Percentiles rank a stretch among this genome's conserved stretches.
phyloP scores from a whole-genome alignment of 1,139 yeast genomes.

The Pichia sp. region DNA sequence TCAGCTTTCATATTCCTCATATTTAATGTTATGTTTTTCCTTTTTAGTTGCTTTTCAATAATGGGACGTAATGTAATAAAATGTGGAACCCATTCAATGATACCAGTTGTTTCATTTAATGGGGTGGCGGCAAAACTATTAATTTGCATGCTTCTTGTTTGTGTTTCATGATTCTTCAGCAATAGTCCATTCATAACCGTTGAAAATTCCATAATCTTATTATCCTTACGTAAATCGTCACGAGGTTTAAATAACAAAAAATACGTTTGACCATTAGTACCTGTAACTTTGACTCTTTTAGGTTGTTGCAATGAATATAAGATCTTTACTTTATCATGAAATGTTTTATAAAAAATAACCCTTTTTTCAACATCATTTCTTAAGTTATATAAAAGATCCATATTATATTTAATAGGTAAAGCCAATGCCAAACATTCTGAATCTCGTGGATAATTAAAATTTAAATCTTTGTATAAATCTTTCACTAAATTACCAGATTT shows the following conservation, averaged over 20 bases:
- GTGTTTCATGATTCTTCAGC: constrained; percentile 60
- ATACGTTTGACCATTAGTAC: constrained; percentile 69
- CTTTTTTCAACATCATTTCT: constrained; percentile 23
- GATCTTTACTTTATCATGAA: constrained; percentile 60
- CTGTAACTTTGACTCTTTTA: constrained; percentile 65
- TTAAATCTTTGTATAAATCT: constrained; percentile 36
- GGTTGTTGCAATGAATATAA: constrained; percentile 85
- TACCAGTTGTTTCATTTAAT: constrained; percentile 77
- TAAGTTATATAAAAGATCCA: constrained; percentile 51
- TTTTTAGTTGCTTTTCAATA: constrained; percentile 30
- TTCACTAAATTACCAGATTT: constrained; percentile 9
- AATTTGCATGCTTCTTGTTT: constrained; percentile 64
- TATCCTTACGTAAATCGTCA: constrained; percentile 94
- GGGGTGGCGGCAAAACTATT: constrained; percentile 88
- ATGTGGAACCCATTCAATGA: constrained; percentile 88
- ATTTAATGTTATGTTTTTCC: constrained; percentile 7
- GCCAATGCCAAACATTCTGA: constrained; percentile 57
- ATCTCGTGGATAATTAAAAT: constrained; percentile 39
- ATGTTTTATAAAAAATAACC: constrained; percentile 48
- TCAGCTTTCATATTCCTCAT: constrained; percentile 10
- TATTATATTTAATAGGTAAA: constrained; percentile 72
- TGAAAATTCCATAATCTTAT: constrained; percentile 88
- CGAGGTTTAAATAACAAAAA: constrained; percentile 73
- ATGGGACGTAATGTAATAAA: constrained; percentile 76
- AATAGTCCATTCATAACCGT: constrained; percentile 76